Conservation (phyloP, 805 yeast species). For the Geotrichum ghanense region DNA sequence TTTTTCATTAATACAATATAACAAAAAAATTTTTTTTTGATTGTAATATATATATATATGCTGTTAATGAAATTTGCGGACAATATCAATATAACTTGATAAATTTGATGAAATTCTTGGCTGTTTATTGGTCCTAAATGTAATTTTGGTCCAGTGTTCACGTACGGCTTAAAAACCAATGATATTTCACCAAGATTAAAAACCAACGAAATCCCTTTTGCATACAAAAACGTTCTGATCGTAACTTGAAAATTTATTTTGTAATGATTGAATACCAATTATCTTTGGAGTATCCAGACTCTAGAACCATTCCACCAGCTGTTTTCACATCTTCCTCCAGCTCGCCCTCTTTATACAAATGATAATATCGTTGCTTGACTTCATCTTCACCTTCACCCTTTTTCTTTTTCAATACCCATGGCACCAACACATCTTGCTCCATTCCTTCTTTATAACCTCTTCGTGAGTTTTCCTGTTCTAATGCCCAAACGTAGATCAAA, state of each 20-base stretch:
- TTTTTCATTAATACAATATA: too few species aligned
- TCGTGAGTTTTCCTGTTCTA: conserved; percentile 79
- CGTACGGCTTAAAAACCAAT: too few species aligned
- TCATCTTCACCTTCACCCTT: conserved; percentile 20
- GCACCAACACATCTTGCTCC: conserved; percentile 89
- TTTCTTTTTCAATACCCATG: conserved; percentile 70
- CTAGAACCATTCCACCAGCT: conserved; percentile 63
- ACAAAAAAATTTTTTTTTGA: too few species aligned
- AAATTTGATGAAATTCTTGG: too few species aligned
- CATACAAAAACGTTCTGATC: too few species aligned
- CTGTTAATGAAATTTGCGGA: too few species aligned
- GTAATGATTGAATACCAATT: conserved; percentile 75
- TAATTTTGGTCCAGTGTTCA: too few species aligned
- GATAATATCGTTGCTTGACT: conserved; percentile 79
- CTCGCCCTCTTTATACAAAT: conserved; percentile 77
- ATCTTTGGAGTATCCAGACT: conserved; percentile 80
- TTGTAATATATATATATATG: too few species aligned
- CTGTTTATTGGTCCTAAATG: too few species aligned
- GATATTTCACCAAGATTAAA: too few species aligned
- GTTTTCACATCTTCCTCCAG: conserved; percentile 51
- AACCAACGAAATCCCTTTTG: too few species aligned
- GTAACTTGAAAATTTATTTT: not conserved
- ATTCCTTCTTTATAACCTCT: conserved; percentile 87
- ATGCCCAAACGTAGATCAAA: conserved; percentile 90
- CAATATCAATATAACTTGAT: too few species aligned